phyloP scores from a whole-genome alignment of 352 stramenopile genomes.

The Bremia lactucae region DNA sequence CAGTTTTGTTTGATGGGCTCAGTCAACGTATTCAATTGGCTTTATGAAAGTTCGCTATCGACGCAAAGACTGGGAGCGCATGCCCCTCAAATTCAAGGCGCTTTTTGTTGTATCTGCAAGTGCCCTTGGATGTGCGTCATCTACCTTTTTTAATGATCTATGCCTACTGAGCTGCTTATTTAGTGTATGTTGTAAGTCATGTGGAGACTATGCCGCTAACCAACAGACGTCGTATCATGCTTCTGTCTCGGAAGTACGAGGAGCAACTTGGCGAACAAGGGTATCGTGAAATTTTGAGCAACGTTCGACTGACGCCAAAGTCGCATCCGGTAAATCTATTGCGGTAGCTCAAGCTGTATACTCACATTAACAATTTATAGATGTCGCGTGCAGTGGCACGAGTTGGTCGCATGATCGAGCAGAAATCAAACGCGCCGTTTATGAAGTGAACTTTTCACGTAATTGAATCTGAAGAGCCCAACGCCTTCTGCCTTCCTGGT shows the following conservation, averaged over 20 bases:
- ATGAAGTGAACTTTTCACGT: conserved; percentile 76
- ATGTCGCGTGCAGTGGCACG: conserved; percentile 48
- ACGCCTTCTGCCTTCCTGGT: too few species aligned
- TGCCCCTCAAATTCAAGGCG: too few species aligned
- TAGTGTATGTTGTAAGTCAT: conserved; percentile 31
- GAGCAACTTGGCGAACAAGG: conserved; percentile 39
- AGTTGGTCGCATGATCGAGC: conserved; percentile 42
- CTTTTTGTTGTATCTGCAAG: too few species aligned
- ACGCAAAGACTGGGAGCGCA: too few species aligned
- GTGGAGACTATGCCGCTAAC: conserved; percentile 58
- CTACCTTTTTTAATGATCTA: too few species aligned
- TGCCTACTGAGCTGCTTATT: not conserved
- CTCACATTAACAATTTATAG: conserved; percentile 14
- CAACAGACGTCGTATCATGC: conserved; percentile 31
- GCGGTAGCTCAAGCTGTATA: too few species aligned
- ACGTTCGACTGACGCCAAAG: conserved; percentile 28
- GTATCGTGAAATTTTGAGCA: conserved; percentile 35
- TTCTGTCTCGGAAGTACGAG: conserved; percentile 36
- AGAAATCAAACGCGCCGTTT: conserved; percentile 27
- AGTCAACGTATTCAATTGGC: too few species aligned
- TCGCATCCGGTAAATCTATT: conserved; percentile 35
- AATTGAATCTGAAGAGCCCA: too few species aligned
- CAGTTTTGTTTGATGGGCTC: too few species aligned
- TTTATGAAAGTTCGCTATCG: too few species aligned
- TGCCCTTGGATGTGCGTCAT: too few species aligned